Percentiles rank a stretch among this genome's conserved stretches.
Conservation (phyloP, 495 filamentous ascomycete genomes). For the Penicillium flavigenum region DNA sequence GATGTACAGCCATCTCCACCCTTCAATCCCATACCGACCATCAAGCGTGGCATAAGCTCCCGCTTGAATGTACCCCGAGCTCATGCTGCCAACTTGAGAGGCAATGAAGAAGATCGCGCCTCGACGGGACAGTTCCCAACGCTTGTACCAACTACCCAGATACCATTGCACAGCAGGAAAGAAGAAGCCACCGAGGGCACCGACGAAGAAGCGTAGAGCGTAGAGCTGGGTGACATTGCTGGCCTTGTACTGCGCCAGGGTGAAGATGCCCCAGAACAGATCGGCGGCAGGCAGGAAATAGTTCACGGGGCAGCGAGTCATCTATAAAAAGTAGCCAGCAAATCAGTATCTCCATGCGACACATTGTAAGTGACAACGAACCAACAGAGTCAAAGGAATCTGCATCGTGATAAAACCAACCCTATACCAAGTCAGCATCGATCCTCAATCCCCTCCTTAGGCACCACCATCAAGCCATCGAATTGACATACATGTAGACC, state of each 20-base stretch:
- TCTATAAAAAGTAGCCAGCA: conserved; percentile 18
- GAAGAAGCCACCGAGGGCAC: conserved; percentile 78
- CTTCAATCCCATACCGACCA: conserved; percentile 41
- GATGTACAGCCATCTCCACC: conserved; percentile 52
- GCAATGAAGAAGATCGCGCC: conserved; percentile 47
- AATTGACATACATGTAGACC: conserved; percentile 33
- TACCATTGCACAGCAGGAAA: conserved; percentile 55
- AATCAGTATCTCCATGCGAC: not conserved
- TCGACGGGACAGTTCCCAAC: conserved; percentile 37
- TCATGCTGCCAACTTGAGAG: conserved; percentile 44
- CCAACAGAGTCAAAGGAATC: conserved; percentile 27
- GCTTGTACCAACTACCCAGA: conserved; percentile 36
- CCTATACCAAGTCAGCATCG: conserved; percentile 11
- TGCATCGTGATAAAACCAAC: conserved; percentile 32
- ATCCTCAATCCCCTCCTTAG: not conserved
- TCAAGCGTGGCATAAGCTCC: conserved; percentile 40
- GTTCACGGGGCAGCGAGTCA: conserved; percentile 31
- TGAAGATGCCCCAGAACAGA: conserved; percentile 44
- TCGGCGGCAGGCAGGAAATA: conserved; percentile 38
- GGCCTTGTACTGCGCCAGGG: conserved; percentile 40
- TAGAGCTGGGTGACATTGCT: conserved; percentile 29
- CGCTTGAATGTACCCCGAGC: conserved; percentile 45
- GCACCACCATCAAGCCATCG: not conserved
- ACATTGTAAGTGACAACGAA: conserved; percentile 4
- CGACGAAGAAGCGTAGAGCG: conserved; percentile 77